These are phyloP conservation scores for Ligustrum vulgare DNA, from an alignment of 257 asterid genomes.

Conservation along the genomic window DNA sequence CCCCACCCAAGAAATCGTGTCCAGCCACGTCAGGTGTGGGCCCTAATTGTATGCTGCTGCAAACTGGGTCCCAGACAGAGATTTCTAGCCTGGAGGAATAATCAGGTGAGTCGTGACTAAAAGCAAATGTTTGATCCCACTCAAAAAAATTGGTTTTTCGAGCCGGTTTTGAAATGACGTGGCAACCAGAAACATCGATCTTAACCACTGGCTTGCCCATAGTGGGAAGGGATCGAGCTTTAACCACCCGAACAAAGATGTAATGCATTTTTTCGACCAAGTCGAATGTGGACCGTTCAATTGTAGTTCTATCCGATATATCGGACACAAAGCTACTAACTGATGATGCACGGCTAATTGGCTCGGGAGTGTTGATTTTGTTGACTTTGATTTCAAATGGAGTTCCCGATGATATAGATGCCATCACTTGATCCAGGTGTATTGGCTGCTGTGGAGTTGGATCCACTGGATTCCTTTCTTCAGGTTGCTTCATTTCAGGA, in stretches of 20 bases:
- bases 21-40: slow-evolving; percentile 42
- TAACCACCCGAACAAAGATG: slow-evolving; percentile 70
- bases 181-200: slow-evolving; percentile 65
- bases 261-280: slow-evolving; percentile 90
- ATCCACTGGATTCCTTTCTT: slow-evolving; percentile 21
- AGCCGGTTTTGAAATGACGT: slow-evolving; percentile 69
- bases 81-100: slow-evolving; percentile 68
- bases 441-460: slow-evolving; percentile 23
- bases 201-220: slow-evolving; percentile 68
- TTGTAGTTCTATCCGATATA: slow-evolving; percentile 48
- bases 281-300: slow-evolving; percentile 77
- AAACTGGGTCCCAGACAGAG: slow-evolving; percentile 70
- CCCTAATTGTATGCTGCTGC: slow-evolving; percentile 19
- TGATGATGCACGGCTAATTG: slow-evolving; percentile 70
- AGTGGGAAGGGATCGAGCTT: slow-evolving; percentile 77
- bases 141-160: slow-evolving; percentile 58
- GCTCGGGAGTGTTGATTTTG: slow-evolving; percentile 50
- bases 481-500: slow-evolving; percentile 9
- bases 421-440: slow-evolving; percentile 43
- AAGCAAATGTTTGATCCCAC: slow-evolving; percentile 90
- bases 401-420: slow-evolving; percentile 46
- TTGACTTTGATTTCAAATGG: slow-evolving; percentile 44
- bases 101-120: slow-evolving; percentile 59
- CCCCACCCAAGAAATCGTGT: slow-evolving; percentile 73
- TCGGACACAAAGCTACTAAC: slow-evolving; percentile 75